Evolutionary conservation across 176 grass and related monocot genomes (phyloP), one percentile per base, ranked within the genome.

Genomic region (Aegilops umbellulata): DNA sequence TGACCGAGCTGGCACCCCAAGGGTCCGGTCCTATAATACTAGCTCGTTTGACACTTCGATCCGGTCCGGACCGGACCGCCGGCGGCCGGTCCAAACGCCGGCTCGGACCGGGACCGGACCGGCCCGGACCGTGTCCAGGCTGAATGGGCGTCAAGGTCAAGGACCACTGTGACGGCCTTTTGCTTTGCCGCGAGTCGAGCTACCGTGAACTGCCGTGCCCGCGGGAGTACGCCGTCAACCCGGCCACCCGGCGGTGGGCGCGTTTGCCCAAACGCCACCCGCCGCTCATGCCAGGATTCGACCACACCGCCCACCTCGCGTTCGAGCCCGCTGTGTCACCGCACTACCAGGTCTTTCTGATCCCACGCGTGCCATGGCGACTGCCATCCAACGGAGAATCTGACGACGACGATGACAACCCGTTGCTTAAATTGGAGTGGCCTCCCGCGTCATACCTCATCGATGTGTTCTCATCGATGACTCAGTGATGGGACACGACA

Each of bases 261-360:
- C 27, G 11, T 13, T 20, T 82, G 7, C 24, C 72, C 72, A 14
- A 1, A 29, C 71, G 71, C 41, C 71, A 41, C 31, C 65, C 42
- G 19, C 64, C 31, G 11, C 30, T 23, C 22, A 38, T 38, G 22
- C 10, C 20, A 6, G 31, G 47, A 2, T 38, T 78, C 20, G 6
- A 9, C 23, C 47, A 71, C n/a, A 60, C 22, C 46, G 12, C 49
- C 1, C 38, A 30, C 57, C 82, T 84, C 70, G 25, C 22, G 11
- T 84, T 75, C 23, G 70, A 84, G 1, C 82, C 69, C 2, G n/a
- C 36, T 6, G 25, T 32, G 36, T 84, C 82, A 9, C 82, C 70
- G 11, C 36, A 84, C 57, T 84, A 64, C 70, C 25, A 84, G 70
- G 82, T 75, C 4, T 47, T 84, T 7, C 2, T 24, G 2, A 47